Conservation (phyloP, 2,329 filamentous ascomycete genomes). For the Metarhizium anisopliae region DNA sequence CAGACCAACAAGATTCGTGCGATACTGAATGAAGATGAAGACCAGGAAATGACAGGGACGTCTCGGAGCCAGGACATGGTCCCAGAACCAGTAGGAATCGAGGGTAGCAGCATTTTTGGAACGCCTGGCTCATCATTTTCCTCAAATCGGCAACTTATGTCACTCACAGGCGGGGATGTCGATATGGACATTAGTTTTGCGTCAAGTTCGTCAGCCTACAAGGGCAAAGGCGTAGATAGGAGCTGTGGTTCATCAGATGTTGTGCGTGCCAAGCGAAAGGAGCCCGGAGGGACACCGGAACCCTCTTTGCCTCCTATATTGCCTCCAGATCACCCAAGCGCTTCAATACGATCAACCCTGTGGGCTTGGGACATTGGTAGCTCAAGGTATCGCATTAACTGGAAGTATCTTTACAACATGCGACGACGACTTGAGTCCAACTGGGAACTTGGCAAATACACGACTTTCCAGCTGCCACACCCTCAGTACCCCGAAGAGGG, state of each 20-base stretch:
- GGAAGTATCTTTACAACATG: conserved; percentile 89
- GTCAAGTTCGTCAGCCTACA: conserved; percentile 7
- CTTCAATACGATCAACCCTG: conserved; percentile 34
- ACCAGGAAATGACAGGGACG: conserved; percentile 38
- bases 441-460: conserved; percentile 75
- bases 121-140: conserved; percentile 24
- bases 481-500: conserved; percentile 71
- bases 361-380: conserved; percentile 41
- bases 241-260: conserved; percentile 18
- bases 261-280: conserved; percentile 26
- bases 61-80: conserved; percentile 17
- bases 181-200: conserved; percentile 18
- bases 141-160: conserved; percentile 14
- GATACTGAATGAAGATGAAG: conserved; percentile 38
- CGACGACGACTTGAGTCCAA: conserved; percentile 78
- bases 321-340: conserved; percentile 17
- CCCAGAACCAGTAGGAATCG: conserved; percentile 12
- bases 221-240: conserved; percentile 21
- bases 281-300: conserved; percentile 23
- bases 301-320: conserved; percentile 21
- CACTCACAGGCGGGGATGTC: conserved; percentile 18
- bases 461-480: conserved; percentile 85
- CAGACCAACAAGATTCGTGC: conserved; percentile 48
- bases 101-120: conserved; percentile 24
- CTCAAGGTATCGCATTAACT: conserved; percentile 63